A percentile compares a stretch with the other conserved stretches of the same genome.
phyloP scores from a whole-genome alignment of 2,329 filamentous ascomycete species.

The Massarina eburnea region DNA sequence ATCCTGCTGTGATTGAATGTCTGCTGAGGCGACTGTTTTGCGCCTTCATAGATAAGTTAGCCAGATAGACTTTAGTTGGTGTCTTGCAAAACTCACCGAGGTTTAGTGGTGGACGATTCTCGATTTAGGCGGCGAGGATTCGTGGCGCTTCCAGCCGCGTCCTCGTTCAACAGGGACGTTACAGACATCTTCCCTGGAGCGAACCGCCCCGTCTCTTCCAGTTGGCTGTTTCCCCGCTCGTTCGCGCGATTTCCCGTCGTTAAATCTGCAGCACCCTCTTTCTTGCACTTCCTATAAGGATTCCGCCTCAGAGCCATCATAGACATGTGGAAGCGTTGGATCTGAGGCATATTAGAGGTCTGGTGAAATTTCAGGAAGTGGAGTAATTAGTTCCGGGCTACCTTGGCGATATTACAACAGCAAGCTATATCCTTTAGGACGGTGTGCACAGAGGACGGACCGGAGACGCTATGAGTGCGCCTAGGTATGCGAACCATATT shows the following conservation, averaged over 20 bases:
- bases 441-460: slow-evolving; percentile 22
- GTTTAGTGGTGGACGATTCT: not conserved
- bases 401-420: slow-evolving; percentile 27
- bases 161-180: not conserved
- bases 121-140: not conserved
- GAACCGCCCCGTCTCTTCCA: not conserved
- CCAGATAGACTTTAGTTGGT: not conserved
- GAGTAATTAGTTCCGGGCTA: slow-evolving; percentile 19
- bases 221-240: not conserved
- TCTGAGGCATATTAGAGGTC: slow-evolving; percentile 16
- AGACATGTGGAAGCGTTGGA: slow-evolving; percentile 25
- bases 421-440: slow-evolving; percentile 28
- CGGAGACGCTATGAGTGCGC: slow-evolving; percentile 23
- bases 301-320: slow-evolving; percentile 31
- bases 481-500: slow-evolving; percentile 27
- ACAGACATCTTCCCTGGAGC: not conserved
- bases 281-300: slow-evolving; percentile 27
- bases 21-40: not conserved
- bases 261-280: slow-evolving; percentile 13
- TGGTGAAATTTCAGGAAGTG: slow-evolving; percentile 16
- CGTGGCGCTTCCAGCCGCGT: not conserved
- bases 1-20: not conserved
- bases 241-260: not conserved
- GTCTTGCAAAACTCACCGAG: not conserved
- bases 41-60: slow-evolving; percentile 1